Base-by-base conservation (phyloP, 495 filamentous ascomycete genomes). In the Elasticomyces elasticus region DNA sequence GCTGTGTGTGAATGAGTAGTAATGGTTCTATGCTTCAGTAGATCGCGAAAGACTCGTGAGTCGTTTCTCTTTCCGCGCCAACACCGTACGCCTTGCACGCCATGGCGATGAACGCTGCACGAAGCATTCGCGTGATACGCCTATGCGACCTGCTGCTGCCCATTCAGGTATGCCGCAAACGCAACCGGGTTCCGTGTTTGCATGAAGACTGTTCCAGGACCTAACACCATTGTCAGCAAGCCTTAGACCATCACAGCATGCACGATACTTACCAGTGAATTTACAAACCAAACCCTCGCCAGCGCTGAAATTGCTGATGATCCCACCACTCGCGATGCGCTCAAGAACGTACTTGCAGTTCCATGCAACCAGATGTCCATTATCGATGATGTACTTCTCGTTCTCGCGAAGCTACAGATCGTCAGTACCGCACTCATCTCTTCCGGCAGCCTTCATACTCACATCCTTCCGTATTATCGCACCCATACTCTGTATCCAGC, bases 391-490 rank as follows among this genome's bases (percentile, higher is more conserved):
- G 67, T 95, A 98, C 51, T 80, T 80, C 64, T 97, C 91, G 1
- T 81, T 81, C 6, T 85, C 80, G 27, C 69, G 73, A 22, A 95
- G 76, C 83, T 92, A 54, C 24, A 25, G 15, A 24, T 26, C 4
- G 49, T 56, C 23, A 63, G 52, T 33, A 24, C 27, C 2, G 22
- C 28, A 37, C 20, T 48, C 4, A n/a, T n/a, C 33, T 45, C 27
- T 19, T 27, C 30, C 51, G 22, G 6, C 40, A 12, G 7, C 11
- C n/a, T 17, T 54, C n/a, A 49, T 10, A 77, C 84, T 72, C 70
- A 95, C 87, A 67, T 98, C 90, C 70, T 97, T 97, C 62, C 87
- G 79, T 54, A 98, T 85, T 54, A 98, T 95, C 2, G 94, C 92
- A 0, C 92, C 92, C 56, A 97, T 89, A 62, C 87, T 94, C 7